A percentile compares a stretch with the other conserved stretches of the same genome.
These are phyloP conservation scores for Tylopilus microsporus DNA, from an alignment of 1,284 basidiomycete species.

Conservation along the genomic window DNA sequence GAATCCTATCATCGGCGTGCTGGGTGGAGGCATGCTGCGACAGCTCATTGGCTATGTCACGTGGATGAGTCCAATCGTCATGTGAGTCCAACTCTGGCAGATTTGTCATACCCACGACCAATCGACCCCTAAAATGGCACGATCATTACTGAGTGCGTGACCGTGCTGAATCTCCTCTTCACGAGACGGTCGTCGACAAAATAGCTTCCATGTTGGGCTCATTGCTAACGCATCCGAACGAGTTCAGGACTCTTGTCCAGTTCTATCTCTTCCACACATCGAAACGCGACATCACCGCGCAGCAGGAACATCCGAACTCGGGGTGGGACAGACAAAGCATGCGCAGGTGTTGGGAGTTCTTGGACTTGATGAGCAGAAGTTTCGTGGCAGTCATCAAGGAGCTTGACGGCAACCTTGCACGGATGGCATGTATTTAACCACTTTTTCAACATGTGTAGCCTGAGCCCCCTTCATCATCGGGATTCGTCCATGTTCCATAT, in stretches of 20 bases:
- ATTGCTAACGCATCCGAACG: conserved; percentile 68
- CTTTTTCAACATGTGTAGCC: neutral
- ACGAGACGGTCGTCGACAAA: conserved; percentile 26
- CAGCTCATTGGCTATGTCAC: too few relatives aligned
- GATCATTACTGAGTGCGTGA: too few relatives aligned
- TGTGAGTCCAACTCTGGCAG: too few relatives aligned
- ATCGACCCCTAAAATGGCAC: too few relatives aligned
- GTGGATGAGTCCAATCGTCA: too few relatives aligned
- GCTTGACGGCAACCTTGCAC: conserved; percentile 89
- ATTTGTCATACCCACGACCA: too few relatives aligned
- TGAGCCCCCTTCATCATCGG: too few relatives aligned
- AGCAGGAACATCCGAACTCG: conserved; percentile 66
- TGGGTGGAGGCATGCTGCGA: too few relatives aligned
- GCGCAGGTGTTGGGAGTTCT: conserved; percentile 86
- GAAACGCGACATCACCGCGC: conserved; percentile 73
- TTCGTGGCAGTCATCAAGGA: conserved; percentile 96
- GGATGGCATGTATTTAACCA: conserved; percentile 62
- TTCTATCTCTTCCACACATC: conserved; percentile 77
- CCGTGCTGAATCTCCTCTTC: too few relatives aligned
- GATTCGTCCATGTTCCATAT: too few relatives aligned
- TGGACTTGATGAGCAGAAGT: conserved; percentile 86
- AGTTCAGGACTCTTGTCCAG: conserved; percentile 74
- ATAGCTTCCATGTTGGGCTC: conserved; percentile 48
- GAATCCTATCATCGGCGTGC: too few relatives aligned
- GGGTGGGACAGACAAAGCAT: conserved; percentile 83